Base-by-base conservation (phyloP, 495 filamentous ascomycete species). In the Aspergillus avenaceus region DNA sequence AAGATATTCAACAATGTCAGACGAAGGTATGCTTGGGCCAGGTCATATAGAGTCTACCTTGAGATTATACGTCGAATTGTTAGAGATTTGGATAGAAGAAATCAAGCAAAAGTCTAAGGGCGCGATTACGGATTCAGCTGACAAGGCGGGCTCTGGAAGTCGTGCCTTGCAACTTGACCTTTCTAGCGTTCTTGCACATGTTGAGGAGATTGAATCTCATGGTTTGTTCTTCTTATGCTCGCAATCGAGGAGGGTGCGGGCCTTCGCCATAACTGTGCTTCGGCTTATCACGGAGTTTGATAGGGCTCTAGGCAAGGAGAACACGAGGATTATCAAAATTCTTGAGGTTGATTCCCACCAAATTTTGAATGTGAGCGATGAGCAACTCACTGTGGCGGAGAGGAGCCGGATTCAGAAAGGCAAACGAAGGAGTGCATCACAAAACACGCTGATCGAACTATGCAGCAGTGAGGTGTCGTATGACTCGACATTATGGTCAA, bases 181-280 rank as follows among this genome's bases (percentile, higher is more conserved):
- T 29, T 93, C 91, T 1, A 86, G 83, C 46, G 84, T 95, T 12
- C 87, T 89, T 69, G 88, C 88, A 4, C 87, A 97, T 54, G 91
- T 97, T 13, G 95, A 99, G 56, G 92, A 97, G 59, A 87, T 97
- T 32, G 93, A 99, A 62, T 91, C 92, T 14, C 92, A 97, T 63
- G 93, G 95, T 1, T 67, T 99, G n/a, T 97, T 99, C 75, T 97
- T 99, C 64, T 69, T 99, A 4, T 97, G 95, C 63, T 97, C 93
- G 0, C 95, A 97, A 53, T 97, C 93, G 8, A 79, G 88, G 49
- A 79, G 84, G 29, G 93, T 99, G 21, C 82, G 93, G 27, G 79
- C 88, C 32, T 92, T 92, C 62, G 95, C 93, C 2, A 88, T 99
- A 34, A 95, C 85, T 3, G 95, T 97, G 2, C 73, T 99, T 14